Base-by-base conservation (phyloP, 2,329 filamentous ascomycete species). In the Curvularia eragrostidis region DNA sequence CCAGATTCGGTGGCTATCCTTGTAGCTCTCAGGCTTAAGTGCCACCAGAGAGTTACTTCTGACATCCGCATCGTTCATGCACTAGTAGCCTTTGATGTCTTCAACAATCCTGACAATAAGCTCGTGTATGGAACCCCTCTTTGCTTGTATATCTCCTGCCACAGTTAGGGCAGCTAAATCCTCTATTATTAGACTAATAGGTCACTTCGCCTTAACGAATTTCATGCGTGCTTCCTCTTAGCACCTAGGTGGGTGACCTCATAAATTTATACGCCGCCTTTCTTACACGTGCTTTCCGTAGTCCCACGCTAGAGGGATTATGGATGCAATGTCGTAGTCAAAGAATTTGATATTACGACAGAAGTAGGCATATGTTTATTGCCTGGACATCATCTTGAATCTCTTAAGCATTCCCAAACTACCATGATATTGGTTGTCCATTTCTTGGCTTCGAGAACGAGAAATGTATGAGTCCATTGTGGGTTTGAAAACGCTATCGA, bases 1-100 rank as follows among this genome's bases (percentile, higher is more conserved):
- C 62, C 56, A 54, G 58, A 26, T 62, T 36, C 59, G 47, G 26
- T n/a, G 51, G 30, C 28, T 57, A 52, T 9, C 13, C 19, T 48
- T 23, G 44, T 44, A 48, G 28, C 32, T 34, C 52, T 54, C 48
- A 10, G 30, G 30, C 19, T n/a, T 34, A 3, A 23, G 30, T 36
- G 15, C 18, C 19, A 19, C 13, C 19, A 18, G 28, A 48, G 21
- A 48, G 30, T 19, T 34, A 23, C 44, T 21, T n/a, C 36, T 48
- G 30, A 15, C 28, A 34, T 24, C 28, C 30, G 30, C 24, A 36
- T 32, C 13, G 3, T 21, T 12, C 30, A 48, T 48, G 15, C 41
- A 56, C 46, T 43, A 60, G 19, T 15, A 36, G 5, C 21, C 6
- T 48, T 9, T 5, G 19, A 6, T 24, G 44, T 21, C 28, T 36